Percentiles rank a stretch among this genome's conserved stretches.
phyloP scores from a whole-genome alignment of 352 stramenopile genomes.

The Phytopythium ostracodes region DNA sequence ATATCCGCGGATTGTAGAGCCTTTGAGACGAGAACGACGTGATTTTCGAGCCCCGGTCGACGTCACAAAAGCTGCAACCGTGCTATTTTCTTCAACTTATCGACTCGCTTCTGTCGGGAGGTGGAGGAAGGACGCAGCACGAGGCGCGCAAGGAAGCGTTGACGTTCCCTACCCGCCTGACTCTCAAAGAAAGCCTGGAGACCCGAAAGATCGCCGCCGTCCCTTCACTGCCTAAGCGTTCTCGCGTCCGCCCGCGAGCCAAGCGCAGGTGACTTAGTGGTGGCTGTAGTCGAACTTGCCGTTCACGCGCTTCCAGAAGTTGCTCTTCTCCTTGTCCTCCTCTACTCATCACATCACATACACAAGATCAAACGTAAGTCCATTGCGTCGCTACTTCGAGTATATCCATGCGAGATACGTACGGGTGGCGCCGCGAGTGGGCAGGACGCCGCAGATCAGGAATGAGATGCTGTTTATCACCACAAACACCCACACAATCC shows the following conservation, averaged over 20 bases:
- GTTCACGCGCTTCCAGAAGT: constrained; percentile 85
- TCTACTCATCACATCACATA: constrained; percentile 26
- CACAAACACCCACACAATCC: background rate
- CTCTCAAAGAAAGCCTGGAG: background rate
- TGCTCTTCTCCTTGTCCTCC: constrained; percentile 80
- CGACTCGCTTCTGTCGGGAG: background rate
- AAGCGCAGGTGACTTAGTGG: constrained; percentile 41
- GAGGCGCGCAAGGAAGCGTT: too few relatives aligned
- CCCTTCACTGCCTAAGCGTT: too few relatives aligned
- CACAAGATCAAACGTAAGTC: background rate
- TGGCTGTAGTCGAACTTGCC: constrained; percentile 78
- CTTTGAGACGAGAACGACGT: background rate
- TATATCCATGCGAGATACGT: constrained; percentile 13
- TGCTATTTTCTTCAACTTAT: constrained; percentile 11
- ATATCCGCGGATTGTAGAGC: background rate
- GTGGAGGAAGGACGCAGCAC: too few relatives aligned
- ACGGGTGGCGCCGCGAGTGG: constrained; percentile 64
- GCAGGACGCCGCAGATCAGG: constrained; percentile 80
- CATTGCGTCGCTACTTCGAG: background rate
- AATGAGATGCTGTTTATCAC: constrained; percentile 44
- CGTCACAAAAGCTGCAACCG: constrained; percentile 3
- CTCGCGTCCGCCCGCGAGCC: background rate
- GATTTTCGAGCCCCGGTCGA: background rate
- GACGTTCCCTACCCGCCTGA: too few relatives aligned
- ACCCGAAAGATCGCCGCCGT: background rate